Base-by-base conservation (phyloP, 1,139 yeast genomes). In the Nakaseomyces bracarensis region DNA sequence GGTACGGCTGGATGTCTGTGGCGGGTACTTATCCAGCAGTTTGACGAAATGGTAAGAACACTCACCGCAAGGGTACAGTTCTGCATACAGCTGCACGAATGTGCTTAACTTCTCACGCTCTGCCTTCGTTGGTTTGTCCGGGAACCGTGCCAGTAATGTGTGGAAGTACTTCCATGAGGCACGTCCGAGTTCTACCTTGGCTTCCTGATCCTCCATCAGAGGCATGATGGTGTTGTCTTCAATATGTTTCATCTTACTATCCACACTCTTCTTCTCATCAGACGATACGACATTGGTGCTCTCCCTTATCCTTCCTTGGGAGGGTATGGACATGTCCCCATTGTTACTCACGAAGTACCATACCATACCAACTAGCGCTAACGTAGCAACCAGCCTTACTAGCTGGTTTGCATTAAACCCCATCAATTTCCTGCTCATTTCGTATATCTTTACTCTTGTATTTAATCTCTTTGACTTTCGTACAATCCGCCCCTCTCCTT, bases 151-250 rank as follows among this genome's bases (percentile, higher is more conserved):
- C 41, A 91, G 69, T 26, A 89, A 79, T 0, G 97, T 91, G 63
- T 91, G 98, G 59, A 91, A 77, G 31, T 80, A 66, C 44, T 77
- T 83, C 98, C 98, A 91, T 0, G 95, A 80, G 0, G 97, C 83
- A 44, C 85, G 73, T 1, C 98, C 98, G 2, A 68, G 49, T 42
- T 60, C 70, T 39, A 56, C 52, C 50, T 66, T 67, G 9, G 67
- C 61, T 15, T 76, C 71, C 45, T 67, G 73, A 54, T 78, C 78
- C 9, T 82, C 83, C 93, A 87, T 83, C 49, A 82, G 75, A 11
- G 93, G 91, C 96, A 87, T 87, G 52, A 87, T 60, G 6, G 57
- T 41, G 18, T 50, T 48, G 13, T 43, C 43, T 19, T 39, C 38
- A 7, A 39, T 39, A 14, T 31, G 18, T 36, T 27, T 21, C 22